phyloP scores from a whole-genome alignment of 1,284 basidiomycete genomes.

The Puccinia novopanici region DNA sequence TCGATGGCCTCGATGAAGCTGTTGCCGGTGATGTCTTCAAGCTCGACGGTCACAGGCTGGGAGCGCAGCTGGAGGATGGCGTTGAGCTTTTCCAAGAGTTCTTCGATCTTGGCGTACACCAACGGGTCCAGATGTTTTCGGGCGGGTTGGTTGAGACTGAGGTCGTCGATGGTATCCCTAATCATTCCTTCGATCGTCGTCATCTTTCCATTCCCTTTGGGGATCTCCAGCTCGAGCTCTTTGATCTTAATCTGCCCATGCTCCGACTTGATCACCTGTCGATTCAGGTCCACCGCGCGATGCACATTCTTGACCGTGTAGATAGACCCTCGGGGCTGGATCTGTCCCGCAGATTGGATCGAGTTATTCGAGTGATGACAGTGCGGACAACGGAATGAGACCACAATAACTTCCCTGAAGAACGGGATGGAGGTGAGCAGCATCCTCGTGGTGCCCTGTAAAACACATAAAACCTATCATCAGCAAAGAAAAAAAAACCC shows the following conservation, averaged over 20 bases:
- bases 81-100: constrained; percentile 70
- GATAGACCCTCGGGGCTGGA: constrained; percentile 65
- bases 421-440: constrained; percentile 94
- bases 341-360: constrained; percentile 84
- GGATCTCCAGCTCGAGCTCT: constrained; percentile 84
- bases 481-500: too few species aligned
- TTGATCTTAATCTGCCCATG: constrained; percentile 80
- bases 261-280: constrained; percentile 89
- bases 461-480: not conserved
- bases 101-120: constrained; percentile 76
- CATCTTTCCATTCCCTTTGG: constrained; percentile 68
- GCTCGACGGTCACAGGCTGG: constrained; percentile 75
- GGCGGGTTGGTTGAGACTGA: constrained; percentile 80
- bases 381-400: constrained; percentile 92
- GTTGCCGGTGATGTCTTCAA: constrained; percentile 94
- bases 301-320: constrained; percentile 81
- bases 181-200: constrained; percentile 94
- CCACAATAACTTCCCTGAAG: constrained; percentile 92
- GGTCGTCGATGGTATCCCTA: constrained; percentile 79
- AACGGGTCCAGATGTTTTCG: constrained; percentile 79
- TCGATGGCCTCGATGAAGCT: constrained; percentile 84
- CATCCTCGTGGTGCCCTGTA: constrained; percentile 81
- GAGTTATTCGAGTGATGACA: constrained; percentile 91
- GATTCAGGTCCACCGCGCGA: constrained; percentile 74
- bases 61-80: constrained; percentile 70